phyloP scores from a whole-genome alignment of 306 rosid species.

The Adenanthera pavonina region DNA sequence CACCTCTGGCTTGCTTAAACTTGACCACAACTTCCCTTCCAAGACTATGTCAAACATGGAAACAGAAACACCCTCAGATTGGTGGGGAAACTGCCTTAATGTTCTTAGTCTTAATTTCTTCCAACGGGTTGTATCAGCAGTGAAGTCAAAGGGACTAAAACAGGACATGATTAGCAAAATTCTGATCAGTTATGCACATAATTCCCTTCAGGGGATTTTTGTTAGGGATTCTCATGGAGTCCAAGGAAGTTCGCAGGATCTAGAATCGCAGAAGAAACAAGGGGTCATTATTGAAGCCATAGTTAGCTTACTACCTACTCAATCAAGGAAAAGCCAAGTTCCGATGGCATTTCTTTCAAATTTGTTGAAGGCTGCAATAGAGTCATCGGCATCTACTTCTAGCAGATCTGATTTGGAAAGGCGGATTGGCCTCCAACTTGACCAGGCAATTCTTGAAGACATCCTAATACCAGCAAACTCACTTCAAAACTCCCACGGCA shows the following conservation, averaged over 20 bases:
- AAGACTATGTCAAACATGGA: slow-evolving; percentile 58
- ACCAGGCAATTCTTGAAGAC: slow-evolving; percentile 98
- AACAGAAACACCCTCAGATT: slow-evolving; percentile 87
- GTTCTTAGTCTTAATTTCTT: slow-evolving; percentile 81
- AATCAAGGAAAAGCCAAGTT: slow-evolving; percentile 87
- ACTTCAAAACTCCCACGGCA: slow-evolving; percentile 62
- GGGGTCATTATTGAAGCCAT: slow-evolving; percentile 87
- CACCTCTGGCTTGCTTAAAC: slow-evolving; percentile 78
- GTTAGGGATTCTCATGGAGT: slow-evolving; percentile 60
- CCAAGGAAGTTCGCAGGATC: slow-evolving; percentile 67
- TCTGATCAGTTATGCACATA: slow-evolving; percentile 84
- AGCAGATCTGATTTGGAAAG: slow-evolving; percentile 90
- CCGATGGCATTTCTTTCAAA: slow-evolving; percentile 98
- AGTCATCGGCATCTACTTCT: slow-evolving; percentile 78
- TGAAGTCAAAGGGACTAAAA: slow-evolving; percentile 89
- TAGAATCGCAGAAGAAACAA: slow-evolving; percentile 83
- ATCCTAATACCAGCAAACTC: slow-evolving; percentile 78
- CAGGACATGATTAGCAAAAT: slow-evolving; percentile 94
- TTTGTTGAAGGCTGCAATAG: slow-evolving; percentile 85
- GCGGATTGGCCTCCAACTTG: slow-evolving; percentile 88
- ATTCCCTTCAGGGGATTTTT: slow-evolving; percentile 79
- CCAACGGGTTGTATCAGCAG: slow-evolving; percentile 74
- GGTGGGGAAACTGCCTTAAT: slow-evolving; percentile 92
- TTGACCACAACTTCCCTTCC: slow-evolving; percentile 77
- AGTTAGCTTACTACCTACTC: slow-evolving; percentile 78